These are phyloP conservation scores for Aspergillus oerlinghausenensis DNA, from an alignment of 2,329 filamentous ascomycete species.

Conservation along the genomic window DNA sequence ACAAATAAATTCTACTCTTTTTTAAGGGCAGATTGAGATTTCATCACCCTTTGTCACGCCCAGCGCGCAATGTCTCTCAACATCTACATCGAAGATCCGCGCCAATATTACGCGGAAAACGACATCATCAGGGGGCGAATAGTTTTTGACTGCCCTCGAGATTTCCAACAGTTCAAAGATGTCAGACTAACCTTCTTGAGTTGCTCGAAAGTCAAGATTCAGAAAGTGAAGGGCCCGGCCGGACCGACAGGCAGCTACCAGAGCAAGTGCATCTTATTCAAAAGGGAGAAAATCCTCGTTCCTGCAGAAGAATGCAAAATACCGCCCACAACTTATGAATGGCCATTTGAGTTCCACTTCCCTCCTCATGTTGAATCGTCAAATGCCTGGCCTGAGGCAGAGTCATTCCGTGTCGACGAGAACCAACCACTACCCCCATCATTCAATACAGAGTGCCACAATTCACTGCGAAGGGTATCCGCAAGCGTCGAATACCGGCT, in stretches of 20 bases:
- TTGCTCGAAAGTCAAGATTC: constrained; percentile 11
- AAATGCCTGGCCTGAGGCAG: constrained; percentile 4
- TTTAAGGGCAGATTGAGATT: too few relatives aligned
- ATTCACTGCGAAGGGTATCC: constrained; percentile 4
- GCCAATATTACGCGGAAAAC: constrained; percentile 5
- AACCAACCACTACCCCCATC: constrained; percentile 10
- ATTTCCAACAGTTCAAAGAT: constrained; percentile 5
- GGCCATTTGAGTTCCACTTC: constrained; percentile 10
- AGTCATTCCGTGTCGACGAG: constrained; percentile 8
- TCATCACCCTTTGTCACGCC: background rate
- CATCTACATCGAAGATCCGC: constrained; percentile 5
- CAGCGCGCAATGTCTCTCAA: constrained; percentile 8
- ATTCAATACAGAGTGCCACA: constrained; percentile 1
- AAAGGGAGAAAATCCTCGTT: constrained; percentile 9
- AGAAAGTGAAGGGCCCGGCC: constrained; percentile 12
- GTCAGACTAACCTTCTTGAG: constrained; percentile 11
- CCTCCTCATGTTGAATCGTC: constrained; percentile 1
- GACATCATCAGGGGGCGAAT: constrained; percentile 7
- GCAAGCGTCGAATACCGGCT: constrained; percentile 10
- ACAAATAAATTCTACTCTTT: too few relatives aligned
- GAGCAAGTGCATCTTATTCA: constrained; percentile 13
- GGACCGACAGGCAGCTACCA: constrained; percentile 10
- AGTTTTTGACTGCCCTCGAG: constrained; percentile 2
- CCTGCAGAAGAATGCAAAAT: constrained; percentile 1
- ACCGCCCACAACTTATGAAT: constrained; percentile 6